phyloP scores from a whole-genome alignment of 257 asterid genomes.

The Solanum sitiens region DNA sequence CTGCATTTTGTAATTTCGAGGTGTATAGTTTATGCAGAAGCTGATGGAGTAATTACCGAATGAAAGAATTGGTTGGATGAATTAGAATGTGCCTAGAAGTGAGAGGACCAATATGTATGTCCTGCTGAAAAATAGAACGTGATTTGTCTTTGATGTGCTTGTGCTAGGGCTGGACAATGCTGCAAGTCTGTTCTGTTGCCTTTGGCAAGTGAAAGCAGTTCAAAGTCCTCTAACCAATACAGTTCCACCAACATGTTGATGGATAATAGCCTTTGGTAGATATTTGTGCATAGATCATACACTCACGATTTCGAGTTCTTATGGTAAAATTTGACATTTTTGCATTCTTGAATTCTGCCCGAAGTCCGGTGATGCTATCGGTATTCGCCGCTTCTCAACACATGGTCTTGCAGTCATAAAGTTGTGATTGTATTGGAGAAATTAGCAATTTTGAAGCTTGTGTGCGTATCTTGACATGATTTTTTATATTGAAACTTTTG shows the following conservation, averaged over 20 bases:
- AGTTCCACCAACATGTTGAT: background rate
- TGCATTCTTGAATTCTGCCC: background rate
- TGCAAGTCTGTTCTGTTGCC: background rate
- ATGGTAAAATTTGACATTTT: background rate
- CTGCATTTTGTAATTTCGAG: background rate
- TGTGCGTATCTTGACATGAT: background rate
- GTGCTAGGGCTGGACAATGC: background rate
- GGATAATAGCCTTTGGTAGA: background rate
- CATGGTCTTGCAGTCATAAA: background rate
- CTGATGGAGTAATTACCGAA: background rate
- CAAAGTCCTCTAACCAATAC: background rate
- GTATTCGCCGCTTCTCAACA: background rate
- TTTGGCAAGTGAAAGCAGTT: background rate
- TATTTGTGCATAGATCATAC: background rate
- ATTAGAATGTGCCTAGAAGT: background rate
- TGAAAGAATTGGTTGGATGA: background rate
- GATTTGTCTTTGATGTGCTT: background rate
- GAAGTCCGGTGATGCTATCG: background rate
- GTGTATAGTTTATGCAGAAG: background rate
- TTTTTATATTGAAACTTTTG: background rate
- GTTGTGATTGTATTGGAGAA: background rate
- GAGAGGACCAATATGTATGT: background rate
- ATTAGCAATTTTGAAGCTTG: background rate
- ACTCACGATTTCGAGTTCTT: background rate
- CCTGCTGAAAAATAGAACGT: background rate